Conservation (phyloP, 2,329 filamentous ascomycete species). For the Fusarium denticulatum region DNA sequence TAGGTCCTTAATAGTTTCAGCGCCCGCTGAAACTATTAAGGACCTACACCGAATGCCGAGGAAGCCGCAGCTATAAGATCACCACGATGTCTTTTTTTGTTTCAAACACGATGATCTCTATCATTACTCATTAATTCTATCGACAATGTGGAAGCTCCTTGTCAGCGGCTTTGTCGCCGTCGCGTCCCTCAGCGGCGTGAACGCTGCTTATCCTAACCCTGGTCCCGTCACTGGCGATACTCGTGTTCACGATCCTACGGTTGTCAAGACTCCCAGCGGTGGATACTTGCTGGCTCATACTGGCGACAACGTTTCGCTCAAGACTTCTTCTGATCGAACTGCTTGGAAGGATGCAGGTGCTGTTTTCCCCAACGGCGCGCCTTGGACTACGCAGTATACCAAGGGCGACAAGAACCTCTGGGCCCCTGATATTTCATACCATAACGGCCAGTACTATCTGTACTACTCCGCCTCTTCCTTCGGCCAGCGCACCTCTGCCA, state of each 20-base stretch:
- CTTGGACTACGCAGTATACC: constrained; percentile 47
- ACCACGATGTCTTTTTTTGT: background rate
- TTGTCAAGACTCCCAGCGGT: constrained; percentile 44
- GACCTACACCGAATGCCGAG: background rate
- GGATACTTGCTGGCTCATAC: constrained; percentile 45
- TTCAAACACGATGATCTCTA: background rate
- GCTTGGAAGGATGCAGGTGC: constrained; percentile 44
- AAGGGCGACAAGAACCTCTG: constrained; percentile 46
- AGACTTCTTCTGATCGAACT: constrained; percentile 48
- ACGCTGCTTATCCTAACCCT: constrained; percentile 23
- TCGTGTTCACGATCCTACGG: constrained; percentile 44
- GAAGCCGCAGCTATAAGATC: background rate
- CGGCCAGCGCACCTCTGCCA: constrained; percentile 42
- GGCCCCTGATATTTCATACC: constrained; percentile 65
- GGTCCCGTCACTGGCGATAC: constrained; percentile 41
- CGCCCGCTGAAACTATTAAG: constrained; percentile 26
- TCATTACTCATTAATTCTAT: background rate
- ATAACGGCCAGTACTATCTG: constrained; percentile 45
- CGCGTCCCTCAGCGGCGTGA: constrained; percentile 16
- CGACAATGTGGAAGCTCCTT: constrained; percentile 30
- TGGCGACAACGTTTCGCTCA: constrained; percentile 42
- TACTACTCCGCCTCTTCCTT: constrained; percentile 49
- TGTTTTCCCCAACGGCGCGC: constrained; percentile 45
- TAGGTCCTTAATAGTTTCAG: too few relatives aligned
- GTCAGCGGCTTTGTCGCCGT: constrained; percentile 38